These are phyloP conservation scores for Nicotiana otophora DNA, from an alignment of 257 asterid species.

Conservation along the genomic window DNA sequence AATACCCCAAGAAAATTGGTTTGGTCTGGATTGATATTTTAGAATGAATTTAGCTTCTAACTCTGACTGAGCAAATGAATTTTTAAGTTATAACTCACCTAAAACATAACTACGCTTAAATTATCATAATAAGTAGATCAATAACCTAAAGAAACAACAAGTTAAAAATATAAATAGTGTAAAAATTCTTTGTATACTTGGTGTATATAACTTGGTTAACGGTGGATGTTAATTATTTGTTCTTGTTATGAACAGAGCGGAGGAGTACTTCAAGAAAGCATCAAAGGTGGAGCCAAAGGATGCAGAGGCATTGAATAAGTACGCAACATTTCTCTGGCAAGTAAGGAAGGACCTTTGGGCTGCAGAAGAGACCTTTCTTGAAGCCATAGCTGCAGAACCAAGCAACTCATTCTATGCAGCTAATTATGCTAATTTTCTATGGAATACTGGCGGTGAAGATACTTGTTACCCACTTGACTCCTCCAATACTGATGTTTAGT, in stretches of 20 bases:
- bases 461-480: constrained; percentile 79
- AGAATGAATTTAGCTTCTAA: too few species aligned
- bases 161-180: too few species aligned
- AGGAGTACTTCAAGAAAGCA: constrained; percentile 85
- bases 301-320: constrained; percentile 82
- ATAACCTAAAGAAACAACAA: too few species aligned
- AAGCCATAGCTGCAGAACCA: constrained; percentile 75
- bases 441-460: constrained; percentile 97
- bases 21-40: neutral
- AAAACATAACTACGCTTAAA: too few species aligned
- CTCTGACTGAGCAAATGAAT: too few species aligned
- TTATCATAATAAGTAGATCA: too few species aligned
- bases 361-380: constrained; percentile 77
- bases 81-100: too few species aligned
- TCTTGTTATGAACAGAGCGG: constrained; percentile 57
- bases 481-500: constrained; percentile 22
- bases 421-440: constrained; percentile 80
- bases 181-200: too few species aligned
- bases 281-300: constrained; percentile 74
- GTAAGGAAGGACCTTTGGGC: constrained; percentile 76
- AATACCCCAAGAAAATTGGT: neutral
- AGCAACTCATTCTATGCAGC: constrained; percentile 66
- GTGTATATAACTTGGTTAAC: neutral
- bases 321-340: constrained; percentile 84
- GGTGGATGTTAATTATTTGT: constrained; percentile 7